Base-by-base conservation (phyloP, 2,329 filamentous ascomycete species). In the Diaporthe helianthi region DNA sequence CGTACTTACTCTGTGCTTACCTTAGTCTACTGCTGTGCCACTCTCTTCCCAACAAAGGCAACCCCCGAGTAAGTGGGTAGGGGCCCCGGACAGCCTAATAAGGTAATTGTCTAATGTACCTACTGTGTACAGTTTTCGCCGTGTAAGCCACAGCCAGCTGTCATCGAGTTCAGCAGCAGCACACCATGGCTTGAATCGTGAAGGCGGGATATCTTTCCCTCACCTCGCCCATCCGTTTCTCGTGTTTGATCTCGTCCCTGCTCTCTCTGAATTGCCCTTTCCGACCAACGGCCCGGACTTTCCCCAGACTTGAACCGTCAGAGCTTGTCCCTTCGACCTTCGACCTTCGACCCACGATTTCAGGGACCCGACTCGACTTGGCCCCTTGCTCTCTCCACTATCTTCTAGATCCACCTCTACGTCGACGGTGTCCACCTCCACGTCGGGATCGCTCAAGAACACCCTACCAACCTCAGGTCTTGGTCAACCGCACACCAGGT, bases 21-120 rank as follows among this genome's bases (percentile, higher is more conserved):
- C n/a, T n/a, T 33, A 33, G 31, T 33, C 31, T 33, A 29, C 38
- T 63, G 58, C 58, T 63, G 58, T 49, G 58, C 58, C 58, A 63
- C 58, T 41, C 19, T 49, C 29, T 19, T 63, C 58, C 44, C 58
- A 63, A 63, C 58, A 49, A 63, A 36, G 58, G 33, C 29, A 49
- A 31, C 24, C 44, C 58, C 58, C 41, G 58, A 63, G 44, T 63
- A 49, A 63, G 58, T 47, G 44, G 41, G 44, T 41, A 31, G 36
- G 26, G 55, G 55, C 38, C 38, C 53, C 36, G 26, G 38, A 15
- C 4, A 22, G 26, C 58, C 58, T 36, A 44, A 52, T 47, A 47
- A 15, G 55, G 55, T 33, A 47, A 61, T 49, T 49, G 58, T 49
- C 58, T 36, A 63, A 63, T 63, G 49, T 49, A n/a, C n/a, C n/a